A percentile compares a stretch with the other conserved stretches of the same genome.
Evolutionary conservation across 179 eudicot genomes (phyloP).

Genomic region (Monotropa hypopitys): DNA sequence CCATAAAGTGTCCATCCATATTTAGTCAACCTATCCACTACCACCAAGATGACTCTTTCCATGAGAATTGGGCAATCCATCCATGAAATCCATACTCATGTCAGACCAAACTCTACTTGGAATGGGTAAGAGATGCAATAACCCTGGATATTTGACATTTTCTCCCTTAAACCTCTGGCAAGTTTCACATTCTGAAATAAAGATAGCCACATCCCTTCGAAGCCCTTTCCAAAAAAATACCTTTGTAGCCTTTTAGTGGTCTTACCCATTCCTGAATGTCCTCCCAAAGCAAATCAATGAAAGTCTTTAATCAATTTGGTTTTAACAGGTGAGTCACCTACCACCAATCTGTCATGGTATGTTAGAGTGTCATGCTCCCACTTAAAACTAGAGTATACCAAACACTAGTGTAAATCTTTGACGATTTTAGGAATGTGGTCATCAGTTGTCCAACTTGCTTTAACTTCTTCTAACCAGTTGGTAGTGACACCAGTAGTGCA

Average conservation of each 20-base stretch:
- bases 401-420: too few species aligned
- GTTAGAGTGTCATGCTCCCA: not conserved
- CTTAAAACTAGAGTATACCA: not conserved
- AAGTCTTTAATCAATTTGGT: not conserved
- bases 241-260: not conserved
- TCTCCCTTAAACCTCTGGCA: not conserved
- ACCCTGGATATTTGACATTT: not conserved
- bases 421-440: not conserved
- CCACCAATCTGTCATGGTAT: not conserved
- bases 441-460: not conserved
- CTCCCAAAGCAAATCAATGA: not conserved
- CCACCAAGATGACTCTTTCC: not conserved
- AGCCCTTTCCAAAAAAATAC: not conserved
- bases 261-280: not conserved
- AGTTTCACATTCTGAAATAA: not conserved
- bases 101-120: not conserved
- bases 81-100: not conserved
- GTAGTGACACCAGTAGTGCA: not conserved
- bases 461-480: not conserved
- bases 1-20: conserved; percentile 2
- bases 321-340: not conserved
- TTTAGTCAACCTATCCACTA: not conserved
- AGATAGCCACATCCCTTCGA: not conserved
- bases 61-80: not conserved
- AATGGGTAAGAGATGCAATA: not conserved